Conservation (phyloP, 148 eudicot species). For the Spergularia marina region DNA sequence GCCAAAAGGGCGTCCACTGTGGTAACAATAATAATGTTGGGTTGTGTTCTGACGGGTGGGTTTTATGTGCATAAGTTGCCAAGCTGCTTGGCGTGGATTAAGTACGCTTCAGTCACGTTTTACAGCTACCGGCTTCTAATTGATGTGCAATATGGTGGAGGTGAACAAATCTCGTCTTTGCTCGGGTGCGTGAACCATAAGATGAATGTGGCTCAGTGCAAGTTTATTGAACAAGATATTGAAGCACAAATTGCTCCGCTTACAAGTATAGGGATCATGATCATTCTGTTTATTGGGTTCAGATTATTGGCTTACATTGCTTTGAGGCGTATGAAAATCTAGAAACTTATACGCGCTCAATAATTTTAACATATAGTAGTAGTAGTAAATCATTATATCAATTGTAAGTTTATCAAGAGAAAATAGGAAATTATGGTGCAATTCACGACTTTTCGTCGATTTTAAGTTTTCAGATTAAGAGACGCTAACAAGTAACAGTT, state of each 20-base stretch:
- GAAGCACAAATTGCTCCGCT: constrained; percentile 56
- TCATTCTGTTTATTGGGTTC: constrained; percentile 63
- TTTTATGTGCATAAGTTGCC: constrained; percentile 86
- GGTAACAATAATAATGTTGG: constrained; percentile 77
- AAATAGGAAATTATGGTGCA: background rate
- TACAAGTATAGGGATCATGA: constrained; percentile 42
- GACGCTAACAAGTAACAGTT: background rate
- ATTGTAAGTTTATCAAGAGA: constrained; percentile 5
- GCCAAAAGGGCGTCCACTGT: constrained; percentile 83
- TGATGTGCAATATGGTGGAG: constrained; percentile 70
- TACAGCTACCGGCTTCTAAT: constrained; percentile 71
- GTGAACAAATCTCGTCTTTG: constrained; percentile 39
- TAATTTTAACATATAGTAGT: constrained; percentile 5
- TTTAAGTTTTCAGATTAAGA: background rate
- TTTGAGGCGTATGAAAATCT: constrained; percentile 47
- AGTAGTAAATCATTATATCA: background rate
- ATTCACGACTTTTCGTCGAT: background rate
- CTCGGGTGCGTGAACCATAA: constrained; percentile 45
- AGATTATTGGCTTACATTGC: constrained; percentile 69
- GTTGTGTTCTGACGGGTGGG: constrained; percentile 86
- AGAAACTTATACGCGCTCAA: constrained; percentile 1
- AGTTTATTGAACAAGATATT: constrained; percentile 66
- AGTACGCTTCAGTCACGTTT: constrained; percentile 62
- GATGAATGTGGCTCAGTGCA: constrained; percentile 42
- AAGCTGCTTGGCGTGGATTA: constrained; percentile 60